phyloP scores from a whole-genome alignment of 164 flowering plant species.

The Berberis vulgaris region DNA sequence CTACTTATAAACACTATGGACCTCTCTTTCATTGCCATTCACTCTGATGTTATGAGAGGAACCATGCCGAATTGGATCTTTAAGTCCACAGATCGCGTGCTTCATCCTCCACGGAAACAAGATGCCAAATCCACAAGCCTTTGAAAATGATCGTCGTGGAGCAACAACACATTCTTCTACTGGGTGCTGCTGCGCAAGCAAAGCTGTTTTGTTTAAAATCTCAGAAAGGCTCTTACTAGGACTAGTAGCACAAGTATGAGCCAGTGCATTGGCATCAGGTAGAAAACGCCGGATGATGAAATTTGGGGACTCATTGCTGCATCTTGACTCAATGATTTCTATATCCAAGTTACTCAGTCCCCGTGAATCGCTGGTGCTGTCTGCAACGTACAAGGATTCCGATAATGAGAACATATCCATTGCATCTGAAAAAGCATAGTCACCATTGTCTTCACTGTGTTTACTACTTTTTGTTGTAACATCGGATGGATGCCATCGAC shows the following conservation, averaged over 20 bases:
- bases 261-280: conserved; percentile 59
- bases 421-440: conserved; percentile 35
- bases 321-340: conserved; percentile 10
- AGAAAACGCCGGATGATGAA: conserved; percentile 61
- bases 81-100: conserved; percentile 39
- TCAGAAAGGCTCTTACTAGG: neutral
- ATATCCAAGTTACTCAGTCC: conserved; percentile 18
- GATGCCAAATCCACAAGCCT: conserved; percentile 39
- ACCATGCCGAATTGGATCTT: conserved; percentile 24
- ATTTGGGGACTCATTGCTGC: conserved; percentile 26
- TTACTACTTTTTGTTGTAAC: neutral
- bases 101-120: conserved; percentile 45
- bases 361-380: conserved; percentile 1
- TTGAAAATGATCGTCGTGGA: neutral
- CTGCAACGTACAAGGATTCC: conserved; percentile 19
- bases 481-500: conserved; percentile 20
- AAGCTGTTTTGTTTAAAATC: neutral
- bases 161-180: neutral
- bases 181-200: neutral
- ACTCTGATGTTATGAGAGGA: neutral
- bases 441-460: conserved; percentile 13
- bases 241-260: conserved; percentile 21
- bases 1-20: too few species aligned
- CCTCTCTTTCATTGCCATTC: too few species aligned
- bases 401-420: conserved; percentile 45